These are phyloP conservation scores for Perkinsus olseni DNA, from an alignment of 169 alveolate species.

Conservation along the genomic window DNA sequence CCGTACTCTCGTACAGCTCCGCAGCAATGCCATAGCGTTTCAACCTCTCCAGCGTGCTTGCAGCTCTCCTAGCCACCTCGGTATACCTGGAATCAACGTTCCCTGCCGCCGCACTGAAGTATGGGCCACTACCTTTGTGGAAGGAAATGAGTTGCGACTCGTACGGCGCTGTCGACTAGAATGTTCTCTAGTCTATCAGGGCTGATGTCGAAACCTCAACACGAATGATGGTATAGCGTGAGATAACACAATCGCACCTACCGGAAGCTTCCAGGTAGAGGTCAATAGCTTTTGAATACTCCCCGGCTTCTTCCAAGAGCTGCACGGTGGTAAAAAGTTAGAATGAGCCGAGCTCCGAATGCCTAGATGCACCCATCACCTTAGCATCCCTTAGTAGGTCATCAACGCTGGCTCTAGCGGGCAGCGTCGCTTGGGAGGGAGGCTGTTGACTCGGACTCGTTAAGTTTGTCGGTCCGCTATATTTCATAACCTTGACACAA, in stretches of 20 bases:
- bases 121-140: conserved; percentile 48
- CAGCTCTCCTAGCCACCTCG: conserved; percentile 36
- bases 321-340: background rate
- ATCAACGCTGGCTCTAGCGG: background rate
- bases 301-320: background rate
- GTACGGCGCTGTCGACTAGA: conserved; percentile 10
- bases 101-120: no score
- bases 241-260: no score
- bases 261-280: background rate
- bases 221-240: no score
- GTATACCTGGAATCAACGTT: background rate
- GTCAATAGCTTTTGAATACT: background rate
- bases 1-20: conserved; percentile 64
- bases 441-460: background rate
- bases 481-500: background rate
- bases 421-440: background rate
- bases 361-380: background rate
- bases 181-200: background rate
- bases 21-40: conserved; percentile 65
- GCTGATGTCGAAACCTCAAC: background rate
- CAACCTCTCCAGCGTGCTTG: conserved; percentile 35
- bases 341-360: no score
- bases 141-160: conserved; percentile 58
- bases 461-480: background rate
- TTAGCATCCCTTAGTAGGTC: background rate